Base-by-base conservation (phyloP, 23 red algal species). In the Gracilariopsis chorda region DNA sequence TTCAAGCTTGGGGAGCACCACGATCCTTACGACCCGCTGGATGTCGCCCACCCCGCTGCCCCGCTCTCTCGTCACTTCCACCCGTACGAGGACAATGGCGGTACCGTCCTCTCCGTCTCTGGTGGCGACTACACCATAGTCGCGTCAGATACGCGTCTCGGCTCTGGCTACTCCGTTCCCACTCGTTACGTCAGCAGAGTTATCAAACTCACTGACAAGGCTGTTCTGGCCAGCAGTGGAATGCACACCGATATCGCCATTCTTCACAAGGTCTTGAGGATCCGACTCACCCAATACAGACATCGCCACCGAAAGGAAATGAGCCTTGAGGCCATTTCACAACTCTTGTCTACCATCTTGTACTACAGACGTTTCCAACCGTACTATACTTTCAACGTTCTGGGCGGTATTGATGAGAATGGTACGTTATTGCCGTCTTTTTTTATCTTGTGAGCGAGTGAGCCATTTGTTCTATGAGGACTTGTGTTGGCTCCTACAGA, bases 331-430 rank as follows among this genome's bases (percentile, higher is more conserved):
- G 91, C 92, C 5, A 88, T 90, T 56, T 90, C 90, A 55, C 93
- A 96, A 71, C 48, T 96, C 19, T 78, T 99, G 48, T 93, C 87
- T 44, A 99, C 92, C 32, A 96, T 92, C 42, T 80, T 99, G 13
- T 99, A 99, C 75, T 92, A 87, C 78, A 47, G 92, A 23, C 91
- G 93, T 32, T 99, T 99, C 84, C 95, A 96, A 59, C 93, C 97
- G 6, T 94, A 95, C 72, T 99, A 96, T 83, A 90, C 97, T 7
- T 99, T 99, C 78, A 99, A 99, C 79, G 94, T 99, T 1, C 82
- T 99, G 77, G 97, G 93, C 44, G 97, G 97, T 42, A 86, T 99
- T 35, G 90, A 99, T 46, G 71, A 88, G 27, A 78, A 96, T 39
- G 95, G 94, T 96, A 93, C 35, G 65, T 27, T 77, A 28, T 48